A percentile compares a stretch with the other conserved stretches of the same genome.
Conservation (phyloP, 768 basidiomycete species). For the Xerocomellus intermedius region DNA sequence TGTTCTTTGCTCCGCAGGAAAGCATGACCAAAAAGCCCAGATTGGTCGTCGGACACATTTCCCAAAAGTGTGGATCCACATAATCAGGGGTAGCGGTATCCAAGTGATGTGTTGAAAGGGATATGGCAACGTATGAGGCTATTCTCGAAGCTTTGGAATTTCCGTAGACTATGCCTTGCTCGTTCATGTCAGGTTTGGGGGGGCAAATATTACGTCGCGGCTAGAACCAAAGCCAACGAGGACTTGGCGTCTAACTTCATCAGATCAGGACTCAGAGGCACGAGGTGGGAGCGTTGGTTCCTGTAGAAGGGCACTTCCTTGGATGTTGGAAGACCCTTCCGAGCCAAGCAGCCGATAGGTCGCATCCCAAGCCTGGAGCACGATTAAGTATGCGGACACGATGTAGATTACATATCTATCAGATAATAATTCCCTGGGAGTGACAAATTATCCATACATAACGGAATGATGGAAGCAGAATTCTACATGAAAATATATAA, state of each 20-base stretch:
- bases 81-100: constrained; percentile 10
- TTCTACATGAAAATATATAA: constrained; percentile 16
- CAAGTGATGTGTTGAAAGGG: background rate
- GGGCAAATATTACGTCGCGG: background rate
- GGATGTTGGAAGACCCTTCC: background rate
- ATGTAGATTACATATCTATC: constrained; percentile 31
- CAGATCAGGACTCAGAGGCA: background rate
- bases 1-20: constrained; percentile 5
- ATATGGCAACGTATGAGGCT: background rate
- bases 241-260: background rate
- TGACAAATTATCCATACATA: constrained; percentile 30
- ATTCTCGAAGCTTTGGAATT: background rate
- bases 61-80: constrained; percentile 4
- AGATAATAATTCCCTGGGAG: constrained; percentile 19
- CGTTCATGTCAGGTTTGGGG: background rate
- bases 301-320: background rate
- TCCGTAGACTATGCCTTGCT: background rate
- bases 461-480: constrained; percentile 20
- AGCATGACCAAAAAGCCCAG: background rate
- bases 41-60: background rate
- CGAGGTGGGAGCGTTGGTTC: constrained; percentile 1
- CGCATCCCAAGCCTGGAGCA: background rate
- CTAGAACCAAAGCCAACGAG: constrained; percentile 3
- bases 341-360: background rate
- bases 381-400: constrained; percentile 17